A percentile compares a stretch with the other conserved stretches of the same genome.
Conservation (phyloP, 1,284 basidiomycete species). For the Ceratobasidium sp. region DNA sequence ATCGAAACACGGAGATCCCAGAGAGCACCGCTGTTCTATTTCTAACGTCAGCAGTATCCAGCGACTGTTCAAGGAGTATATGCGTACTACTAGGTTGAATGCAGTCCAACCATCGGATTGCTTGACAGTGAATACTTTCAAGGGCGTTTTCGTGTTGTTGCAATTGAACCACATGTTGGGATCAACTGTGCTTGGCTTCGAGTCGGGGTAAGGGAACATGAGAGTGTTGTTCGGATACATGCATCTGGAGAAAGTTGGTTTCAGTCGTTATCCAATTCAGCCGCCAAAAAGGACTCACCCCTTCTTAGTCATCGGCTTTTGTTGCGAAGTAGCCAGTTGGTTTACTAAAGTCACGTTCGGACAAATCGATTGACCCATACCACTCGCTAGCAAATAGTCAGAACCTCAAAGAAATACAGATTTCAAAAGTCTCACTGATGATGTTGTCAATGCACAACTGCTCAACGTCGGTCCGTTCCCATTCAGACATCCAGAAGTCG, state of each 20-base stretch:
- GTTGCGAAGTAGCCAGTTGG: neutral
- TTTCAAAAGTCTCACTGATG: neutral
- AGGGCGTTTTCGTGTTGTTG: neutral
- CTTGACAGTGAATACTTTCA: conserved; percentile 16
- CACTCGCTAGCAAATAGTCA: neutral
- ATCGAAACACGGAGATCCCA: conserved; percentile 21
- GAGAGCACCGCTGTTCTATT: conserved; percentile 26
- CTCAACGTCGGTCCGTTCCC: conserved; percentile 37
- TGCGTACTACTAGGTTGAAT: conserved; percentile 18
- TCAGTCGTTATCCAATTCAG: neutral
- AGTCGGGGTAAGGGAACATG: conserved; percentile 21
- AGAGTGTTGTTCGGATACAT: conserved; percentile 20
- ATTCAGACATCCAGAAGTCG: conserved; percentile 33
- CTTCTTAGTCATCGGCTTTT: conserved; percentile 26
- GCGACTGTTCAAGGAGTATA: neutral
- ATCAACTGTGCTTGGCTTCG: conserved; percentile 2
- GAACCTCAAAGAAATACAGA: too few species aligned
- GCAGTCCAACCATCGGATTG: conserved; percentile 9
- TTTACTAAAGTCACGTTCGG: conserved; percentile 15
- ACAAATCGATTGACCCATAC: neutral
- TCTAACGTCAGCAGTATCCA: neutral
- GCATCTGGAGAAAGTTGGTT: neutral
- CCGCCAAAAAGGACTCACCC: neutral
- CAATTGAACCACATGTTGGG: conserved; percentile 29
- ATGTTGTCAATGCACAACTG: conserved; percentile 39